Evolutionary conservation across 495 filamentous ascomycete species (phyloP).

Genomic region (Parathielavia appendiculata): DNA sequence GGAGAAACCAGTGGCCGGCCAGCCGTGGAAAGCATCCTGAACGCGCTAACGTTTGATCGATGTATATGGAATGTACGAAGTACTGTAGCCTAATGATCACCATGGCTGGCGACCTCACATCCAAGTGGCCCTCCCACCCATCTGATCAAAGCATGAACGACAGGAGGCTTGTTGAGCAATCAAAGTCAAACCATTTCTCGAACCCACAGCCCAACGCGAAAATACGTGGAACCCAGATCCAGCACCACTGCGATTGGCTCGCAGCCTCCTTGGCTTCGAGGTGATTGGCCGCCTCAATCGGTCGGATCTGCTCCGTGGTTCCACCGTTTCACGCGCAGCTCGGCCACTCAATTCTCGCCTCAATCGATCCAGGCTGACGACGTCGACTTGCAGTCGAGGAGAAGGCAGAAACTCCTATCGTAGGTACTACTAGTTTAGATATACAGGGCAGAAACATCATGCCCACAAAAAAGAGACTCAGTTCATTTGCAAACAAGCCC

Average conservation of each 20-base stretch:
- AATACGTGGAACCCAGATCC: not conserved
- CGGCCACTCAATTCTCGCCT: not conserved
- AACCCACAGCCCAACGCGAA: not conserved
- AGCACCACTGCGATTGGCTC: slow-evolving; percentile 5
- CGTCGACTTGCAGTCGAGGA: not conserved
- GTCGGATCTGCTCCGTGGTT: slow-evolving; percentile 9
- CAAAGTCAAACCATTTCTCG: not conserved
- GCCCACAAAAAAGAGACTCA: not conserved
- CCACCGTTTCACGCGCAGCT: too few relatives aligned
- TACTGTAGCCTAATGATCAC: too few relatives aligned
- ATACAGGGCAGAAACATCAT: too few relatives aligned
- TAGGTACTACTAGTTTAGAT: too few relatives aligned
- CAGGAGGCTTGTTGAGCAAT: slow-evolving; percentile 1
- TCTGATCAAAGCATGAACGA: too few relatives aligned
- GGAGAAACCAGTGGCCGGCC: too few relatives aligned
- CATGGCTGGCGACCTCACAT: too few relatives aligned
- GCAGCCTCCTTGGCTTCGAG: not conserved
- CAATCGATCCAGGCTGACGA: slow-evolving; percentile 5
- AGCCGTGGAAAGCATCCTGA: too few relatives aligned
- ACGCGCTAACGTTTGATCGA: too few relatives aligned
- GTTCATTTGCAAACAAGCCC: not conserved
- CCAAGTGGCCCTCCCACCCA: too few relatives aligned
- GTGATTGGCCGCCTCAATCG: slow-evolving; percentile 11
- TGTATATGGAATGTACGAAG: too few relatives aligned
- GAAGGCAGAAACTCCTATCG: too few relatives aligned